Conservation (phyloP, 2,329 filamentous ascomycete genomes). For the Aureobasidium mangrovei region DNA sequence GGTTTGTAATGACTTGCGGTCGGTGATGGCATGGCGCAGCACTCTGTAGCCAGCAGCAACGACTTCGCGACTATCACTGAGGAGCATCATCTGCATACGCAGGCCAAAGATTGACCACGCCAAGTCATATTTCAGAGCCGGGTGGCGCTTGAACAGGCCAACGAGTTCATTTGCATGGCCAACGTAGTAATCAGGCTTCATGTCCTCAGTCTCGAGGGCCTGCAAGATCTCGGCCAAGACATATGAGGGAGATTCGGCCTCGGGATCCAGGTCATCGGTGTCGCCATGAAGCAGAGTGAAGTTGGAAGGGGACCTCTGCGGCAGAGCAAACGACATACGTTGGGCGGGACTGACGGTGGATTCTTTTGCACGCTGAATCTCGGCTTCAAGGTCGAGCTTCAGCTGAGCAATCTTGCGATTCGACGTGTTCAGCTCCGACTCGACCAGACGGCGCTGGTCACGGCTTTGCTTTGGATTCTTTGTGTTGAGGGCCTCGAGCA, state of each 20-base stretch:
- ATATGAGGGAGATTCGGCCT: conserved; percentile 80
- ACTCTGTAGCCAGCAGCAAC: conserved; percentile 91
- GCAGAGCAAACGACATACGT: conserved; percentile 17
- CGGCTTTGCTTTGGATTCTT: conserved; percentile 96
- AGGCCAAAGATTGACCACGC: conserved; percentile 93
- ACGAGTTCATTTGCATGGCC: conserved; percentile 84
- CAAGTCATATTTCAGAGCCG: conserved; percentile 89
- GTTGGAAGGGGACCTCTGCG: conserved; percentile 44
- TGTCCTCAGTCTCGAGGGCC: conserved; percentile 75
- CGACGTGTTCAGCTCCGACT: conserved; percentile 83
- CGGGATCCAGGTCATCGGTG: conserved; percentile 51
- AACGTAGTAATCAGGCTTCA: conserved; percentile 92
- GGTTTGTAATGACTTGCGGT: conserved; percentile 77
- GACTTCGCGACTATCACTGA: conserved; percentile 92
- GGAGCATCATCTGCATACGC: conserved; percentile 87
- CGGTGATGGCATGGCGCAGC: conserved; percentile 88
- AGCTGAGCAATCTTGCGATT: conserved; percentile 61
- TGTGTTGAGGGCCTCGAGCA: conserved; percentile 85
- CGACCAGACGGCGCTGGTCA: conserved; percentile 46
- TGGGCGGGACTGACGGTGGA: conserved; percentile 30
- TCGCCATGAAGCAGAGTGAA: conserved; percentile 20
- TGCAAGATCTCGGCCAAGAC: conserved; percentile 84
- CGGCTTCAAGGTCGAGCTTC: conserved; percentile 50
- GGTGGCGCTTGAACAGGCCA: conserved; percentile 90
- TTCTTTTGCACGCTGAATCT: conserved; percentile 50